These are phyloP conservation scores for Kwoniella shivajii DNA, from an alignment of 1,284 basidiomycete genomes.

Conservation along the genomic window DNA sequence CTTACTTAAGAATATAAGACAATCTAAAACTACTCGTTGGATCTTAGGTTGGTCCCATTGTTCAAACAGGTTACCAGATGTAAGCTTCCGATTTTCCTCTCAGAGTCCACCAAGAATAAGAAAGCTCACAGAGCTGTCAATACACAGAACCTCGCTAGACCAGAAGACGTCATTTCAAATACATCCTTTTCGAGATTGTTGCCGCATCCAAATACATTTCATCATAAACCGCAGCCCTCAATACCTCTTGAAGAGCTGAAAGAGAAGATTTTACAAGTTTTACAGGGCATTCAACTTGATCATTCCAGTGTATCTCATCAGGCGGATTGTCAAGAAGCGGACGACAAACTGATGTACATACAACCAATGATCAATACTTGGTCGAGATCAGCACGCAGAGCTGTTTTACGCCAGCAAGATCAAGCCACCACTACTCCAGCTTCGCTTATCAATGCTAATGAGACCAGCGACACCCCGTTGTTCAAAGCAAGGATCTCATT, in stretches of 20 bases:
- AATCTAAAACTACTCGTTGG: slow-evolving; percentile 86
- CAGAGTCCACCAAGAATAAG: neutral
- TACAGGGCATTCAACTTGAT: slow-evolving; percentile 16
- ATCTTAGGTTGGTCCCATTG: slow-evolving; percentile 81
- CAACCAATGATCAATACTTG: slow-evolving; percentile 65
- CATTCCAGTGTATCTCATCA: neutral
- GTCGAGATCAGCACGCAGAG: slow-evolving; percentile 66
- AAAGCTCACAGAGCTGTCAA: neutral
- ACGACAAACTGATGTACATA: slow-evolving; percentile 53
- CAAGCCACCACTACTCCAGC: slow-evolving; percentile 29
- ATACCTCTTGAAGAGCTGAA: slow-evolving; percentile 51
- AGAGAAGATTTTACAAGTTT: slow-evolving; percentile 19
- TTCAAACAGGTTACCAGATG: slow-evolving; percentile 69
- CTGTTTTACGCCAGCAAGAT: slow-evolving; percentile 55
- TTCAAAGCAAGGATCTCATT: slow-evolving; percentile 30
- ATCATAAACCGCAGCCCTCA: slow-evolving; percentile 41
- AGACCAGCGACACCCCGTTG: slow-evolving; percentile 21
- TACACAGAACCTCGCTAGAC: slow-evolving; percentile 25
- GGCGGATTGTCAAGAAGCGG: neutral
- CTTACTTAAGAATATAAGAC: slow-evolving; percentile 75
- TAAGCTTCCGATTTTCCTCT: slow-evolving; percentile 53
- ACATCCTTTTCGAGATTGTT: slow-evolving; percentile 59
- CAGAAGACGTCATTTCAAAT: slow-evolving; percentile 52
- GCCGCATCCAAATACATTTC: slow-evolving; percentile 54
- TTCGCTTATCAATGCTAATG: neutral